A percentile compares a stretch with the other conserved stretches of the same genome.
Conservation (phyloP, 768 basidiomycete genomes). For the Omphalotus guepiniiformis region DNA sequence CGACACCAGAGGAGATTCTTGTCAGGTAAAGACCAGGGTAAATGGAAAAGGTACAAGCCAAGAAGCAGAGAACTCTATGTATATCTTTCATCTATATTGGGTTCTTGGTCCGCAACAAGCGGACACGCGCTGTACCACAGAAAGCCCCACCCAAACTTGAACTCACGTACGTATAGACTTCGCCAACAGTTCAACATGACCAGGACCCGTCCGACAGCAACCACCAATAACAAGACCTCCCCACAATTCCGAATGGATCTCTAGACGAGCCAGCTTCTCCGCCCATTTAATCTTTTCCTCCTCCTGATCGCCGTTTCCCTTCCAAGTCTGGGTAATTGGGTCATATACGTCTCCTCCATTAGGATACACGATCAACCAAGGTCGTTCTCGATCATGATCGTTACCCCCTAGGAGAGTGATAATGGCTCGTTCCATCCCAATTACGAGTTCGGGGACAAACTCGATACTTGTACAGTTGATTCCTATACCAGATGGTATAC, state of each 20-base stretch:
- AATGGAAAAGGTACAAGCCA: too few species aligned
- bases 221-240: conserved; percentile 59
- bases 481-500: conserved; percentile 53
- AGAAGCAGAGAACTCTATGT: too few species aligned
- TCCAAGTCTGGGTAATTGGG: conserved; percentile 41
- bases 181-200: conserved; percentile 38
- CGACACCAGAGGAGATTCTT: too few species aligned
- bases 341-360: conserved; percentile 63
- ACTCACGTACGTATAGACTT: too few species aligned
- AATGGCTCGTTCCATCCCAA: conserved; percentile 25
- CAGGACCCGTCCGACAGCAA: conserved; percentile 60
- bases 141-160: too few species aligned
- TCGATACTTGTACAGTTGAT: conserved; percentile 67
- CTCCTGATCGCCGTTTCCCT: conserved; percentile 6
- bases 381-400: conserved; percentile 19
- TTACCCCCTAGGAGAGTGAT: conserved; percentile 12
- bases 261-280: conserved; percentile 23
- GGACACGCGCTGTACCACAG: too few species aligned
- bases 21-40: too few species aligned
- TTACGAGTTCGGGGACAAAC: conserved; percentile 36
- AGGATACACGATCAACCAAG: conserved; percentile 68
- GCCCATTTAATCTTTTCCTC: conserved; percentile 32
- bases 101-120: too few species aligned
- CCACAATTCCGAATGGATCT: conserved; percentile 28
- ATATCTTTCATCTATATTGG: too few species aligned